phyloP scores from a whole-genome alignment of 1,284 basidiomycete genomes.

The Cutaneotrichosporon cavernicola region DNA sequence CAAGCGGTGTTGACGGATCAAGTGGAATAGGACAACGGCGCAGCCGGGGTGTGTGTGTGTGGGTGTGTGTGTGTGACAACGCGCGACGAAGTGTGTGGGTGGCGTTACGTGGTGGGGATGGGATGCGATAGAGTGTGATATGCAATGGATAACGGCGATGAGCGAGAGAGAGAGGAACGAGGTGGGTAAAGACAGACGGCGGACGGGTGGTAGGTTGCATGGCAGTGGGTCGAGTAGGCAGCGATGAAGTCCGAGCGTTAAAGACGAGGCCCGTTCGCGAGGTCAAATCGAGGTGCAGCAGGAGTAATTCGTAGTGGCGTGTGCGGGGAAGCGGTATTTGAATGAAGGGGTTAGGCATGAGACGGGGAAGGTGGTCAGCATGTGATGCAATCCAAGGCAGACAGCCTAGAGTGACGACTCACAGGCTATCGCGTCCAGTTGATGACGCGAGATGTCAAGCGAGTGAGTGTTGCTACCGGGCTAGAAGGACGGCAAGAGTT shows the following conservation, averaged over 20 bases:
- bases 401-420: neutral
- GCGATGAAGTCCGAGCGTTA: neutral
- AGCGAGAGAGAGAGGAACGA: neutral
- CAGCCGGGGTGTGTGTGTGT: neutral
- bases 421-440: neutral
- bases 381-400: neutral
- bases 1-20: neutral
- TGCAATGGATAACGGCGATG: neutral
- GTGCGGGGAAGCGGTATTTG: neutral
- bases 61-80: neutral
- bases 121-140: neutral
- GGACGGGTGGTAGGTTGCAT: neutral
- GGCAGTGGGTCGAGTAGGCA: neutral
- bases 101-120: neutral
- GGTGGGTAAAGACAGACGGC: neutral
- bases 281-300: neutral
- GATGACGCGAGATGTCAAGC: neutral
- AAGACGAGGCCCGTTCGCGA: neutral
- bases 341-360: neutral
- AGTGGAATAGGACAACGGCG: neutral
- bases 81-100: neutral
- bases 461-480: no score
- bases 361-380: neutral
- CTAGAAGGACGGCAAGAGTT: no score
- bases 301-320: neutral